phyloP scores from a whole-genome alignment of 2,329 filamentous ascomycete genomes.

The Mollisia scopiformis region DNA sequence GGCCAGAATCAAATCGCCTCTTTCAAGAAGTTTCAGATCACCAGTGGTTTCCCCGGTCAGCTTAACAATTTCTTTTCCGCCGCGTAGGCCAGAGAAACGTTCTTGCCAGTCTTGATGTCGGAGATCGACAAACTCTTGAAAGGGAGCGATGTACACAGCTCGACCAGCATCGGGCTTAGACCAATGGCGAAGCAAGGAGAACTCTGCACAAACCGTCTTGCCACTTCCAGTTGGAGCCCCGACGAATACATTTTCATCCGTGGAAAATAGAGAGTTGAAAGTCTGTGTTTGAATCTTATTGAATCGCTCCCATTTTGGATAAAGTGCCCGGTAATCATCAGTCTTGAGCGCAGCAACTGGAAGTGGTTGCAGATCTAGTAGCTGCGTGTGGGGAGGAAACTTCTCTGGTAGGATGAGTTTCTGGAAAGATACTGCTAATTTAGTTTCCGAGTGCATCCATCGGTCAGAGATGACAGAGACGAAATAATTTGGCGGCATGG shows the following conservation, averaged over 20 bases:
- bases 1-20: constrained; percentile 86
- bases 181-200: constrained; percentile 90
- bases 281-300: constrained; percentile 98
- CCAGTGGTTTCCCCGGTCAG: constrained; percentile 90
- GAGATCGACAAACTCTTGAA: constrained; percentile 88
- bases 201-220: constrained; percentile 96
- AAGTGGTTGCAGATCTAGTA: constrained; percentile 89
- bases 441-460: constrained; percentile 98
- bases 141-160: constrained; percentile 92
- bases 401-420: constrained; percentile 94
- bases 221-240: constrained; percentile 93
- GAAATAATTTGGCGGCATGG: constrained; percentile 99
- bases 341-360: constrained; percentile 87
- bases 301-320: constrained; percentile 84
- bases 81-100: constrained; percentile 70
- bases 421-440: constrained; percentile 90
- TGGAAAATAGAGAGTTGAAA: constrained; percentile 90
- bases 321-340: constrained; percentile 79
- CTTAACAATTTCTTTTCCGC: constrained; percentile 90
- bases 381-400: constrained; percentile 90
- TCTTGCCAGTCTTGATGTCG: constrained; percentile 84
- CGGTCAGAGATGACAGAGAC: constrained; percentile 92
- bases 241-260: constrained; percentile 91
- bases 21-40: constrained; percentile 86
- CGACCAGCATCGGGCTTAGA: constrained; percentile 70